A percentile compares a stretch with the other conserved stretches of the same genome.
Evolutionary conservation across 495 filamentous ascomycete genomes (phyloP).

Genomic region (Xylaria intraflava): DNA sequence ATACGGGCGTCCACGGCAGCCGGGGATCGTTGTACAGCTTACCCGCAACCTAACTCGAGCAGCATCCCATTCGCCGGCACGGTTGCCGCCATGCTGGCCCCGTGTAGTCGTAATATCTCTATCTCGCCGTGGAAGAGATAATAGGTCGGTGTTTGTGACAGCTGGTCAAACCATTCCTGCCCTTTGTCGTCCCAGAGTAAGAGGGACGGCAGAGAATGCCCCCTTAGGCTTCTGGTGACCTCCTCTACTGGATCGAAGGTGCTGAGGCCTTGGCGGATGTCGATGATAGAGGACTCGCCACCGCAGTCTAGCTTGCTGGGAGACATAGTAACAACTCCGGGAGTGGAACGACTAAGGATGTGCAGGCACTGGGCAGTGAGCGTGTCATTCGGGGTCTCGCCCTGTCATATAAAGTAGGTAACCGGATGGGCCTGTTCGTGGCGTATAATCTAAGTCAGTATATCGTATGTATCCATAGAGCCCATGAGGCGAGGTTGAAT

Average conservation of each 20-base stretch:
- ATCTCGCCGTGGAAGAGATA: constrained; percentile 1
- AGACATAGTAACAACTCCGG: neutral
- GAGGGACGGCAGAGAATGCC: neutral
- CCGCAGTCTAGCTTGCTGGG: neutral
- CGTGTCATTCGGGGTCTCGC: no score
- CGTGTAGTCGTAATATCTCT: neutral
- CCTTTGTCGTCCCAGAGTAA: constrained; percentile 2
- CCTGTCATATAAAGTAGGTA: no score
- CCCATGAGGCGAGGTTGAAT: no score
- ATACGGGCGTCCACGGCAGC: no score
- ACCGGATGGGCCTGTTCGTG: no score
- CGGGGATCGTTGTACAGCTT: neutral
- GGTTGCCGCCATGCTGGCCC: neutral
- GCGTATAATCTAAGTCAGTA: no score
- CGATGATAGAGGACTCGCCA: neutral
- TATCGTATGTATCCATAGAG: no score
- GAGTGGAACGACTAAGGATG: neutral
- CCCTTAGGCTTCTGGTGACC: neutral
- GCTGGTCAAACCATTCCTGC: neutral
- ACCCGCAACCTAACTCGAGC: constrained; percentile 3
- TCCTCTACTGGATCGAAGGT: neutral
- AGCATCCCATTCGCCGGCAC: neutral
- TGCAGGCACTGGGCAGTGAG: neutral
- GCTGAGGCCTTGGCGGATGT: neutral
- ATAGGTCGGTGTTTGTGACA: neutral